Base-by-base conservation (phyloP, 169 alveolate genomes). In the Plasmodium cynomolgi region DNA sequence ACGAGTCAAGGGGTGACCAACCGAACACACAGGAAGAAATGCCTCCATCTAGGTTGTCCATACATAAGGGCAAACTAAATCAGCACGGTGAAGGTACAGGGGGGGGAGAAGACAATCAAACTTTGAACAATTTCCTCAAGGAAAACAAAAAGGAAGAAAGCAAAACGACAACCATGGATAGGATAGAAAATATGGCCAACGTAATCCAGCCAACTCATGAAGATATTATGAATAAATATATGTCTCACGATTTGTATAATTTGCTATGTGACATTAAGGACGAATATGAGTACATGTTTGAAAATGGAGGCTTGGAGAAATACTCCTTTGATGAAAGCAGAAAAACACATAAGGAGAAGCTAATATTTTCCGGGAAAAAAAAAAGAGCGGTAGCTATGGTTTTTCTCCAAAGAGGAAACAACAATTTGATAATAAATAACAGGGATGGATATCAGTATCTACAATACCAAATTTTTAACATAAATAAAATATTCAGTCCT, bases 361-460 rank as follows among this genome's bases (percentile, higher is more conserved):
- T 85, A 74, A 74, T 85, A 50, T 85, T 85, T 56, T 50, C 93
- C 13, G 93, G 93, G 23, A 85, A 85, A 44, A 84, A 86, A 29
- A 95, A 95, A 74, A 29, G 93, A 81, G 95, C 96, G 15, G 58
- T 93, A 20, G 97, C 97, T 23, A 81, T 74, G 62, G 97, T 96
- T n/a, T 96, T 95, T 83, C 93, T 96, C 81, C 96, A 96, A 81
- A 96, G 96, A n/a, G 97, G 97, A 20, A 96, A 95, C 85, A 96
- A 96, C 23, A 92, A 96, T 77, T 92, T 96, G 44, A 95, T 95
- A 75, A 96, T 96, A 73, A 96, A 96, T 80, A 93, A 95, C 82
- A 73, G 97, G 56, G 97, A 96, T 74, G 97, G 97, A 3, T 96
- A 96, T 95, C 97, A 96, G 75, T 96, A 96, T 88, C 91, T 95